Evolutionary conservation across 306 rosid species (phyloP).

Genomic region (Acacia acuminata): DNA sequence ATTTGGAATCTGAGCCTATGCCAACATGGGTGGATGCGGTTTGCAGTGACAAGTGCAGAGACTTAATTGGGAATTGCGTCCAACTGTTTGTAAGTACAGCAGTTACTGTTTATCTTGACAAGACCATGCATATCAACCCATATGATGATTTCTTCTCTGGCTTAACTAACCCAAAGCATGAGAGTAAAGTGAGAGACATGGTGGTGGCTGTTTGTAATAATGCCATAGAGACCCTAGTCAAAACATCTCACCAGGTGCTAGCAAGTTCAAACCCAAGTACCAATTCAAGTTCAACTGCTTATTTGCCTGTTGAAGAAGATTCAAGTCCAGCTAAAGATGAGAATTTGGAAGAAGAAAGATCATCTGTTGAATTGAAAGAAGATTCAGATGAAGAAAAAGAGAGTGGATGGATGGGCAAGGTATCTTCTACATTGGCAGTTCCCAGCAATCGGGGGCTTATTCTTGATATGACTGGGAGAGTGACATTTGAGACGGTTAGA

Average conservation of each 20-base stretch:
- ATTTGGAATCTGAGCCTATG: slow-evolving; percentile 29
- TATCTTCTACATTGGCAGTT: slow-evolving; percentile 49
- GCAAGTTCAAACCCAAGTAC: slow-evolving; percentile 40
- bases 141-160: slow-evolving; percentile 79
- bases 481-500: slow-evolving; percentile 71
- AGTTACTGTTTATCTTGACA: slow-evolving; percentile 81
- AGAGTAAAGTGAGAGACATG: slow-evolving; percentile 60
- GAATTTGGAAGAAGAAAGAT: slow-evolving; percentile 18
- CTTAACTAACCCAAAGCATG: slow-evolving; percentile 73
- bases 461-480: slow-evolving; percentile 53
- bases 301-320: slow-evolving; percentile 33
- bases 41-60: slow-evolving; percentile 51
- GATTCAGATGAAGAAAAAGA: slow-evolving; percentile 16
- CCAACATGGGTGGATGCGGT: slow-evolving; percentile 56
- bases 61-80: slow-evolving; percentile 63
- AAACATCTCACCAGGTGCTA: slow-evolving; percentile 72
- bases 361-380: slow-evolving; percentile 11
- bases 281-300: slow-evolving; percentile 28
- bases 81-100: slow-evolving; percentile 78
- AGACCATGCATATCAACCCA: slow-evolving; percentile 74
- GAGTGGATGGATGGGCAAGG: slow-evolving; percentile 41
- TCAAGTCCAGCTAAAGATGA: slow-evolving; percentile 2
- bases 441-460: slow-evolving; percentile 51
- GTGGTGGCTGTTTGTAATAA: slow-evolving; percentile 64
- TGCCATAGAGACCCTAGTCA: slow-evolving; percentile 68